Base-by-base conservation (phyloP, 2,329 filamentous ascomycete genomes). In the Colletotrichum simmondsii region DNA sequence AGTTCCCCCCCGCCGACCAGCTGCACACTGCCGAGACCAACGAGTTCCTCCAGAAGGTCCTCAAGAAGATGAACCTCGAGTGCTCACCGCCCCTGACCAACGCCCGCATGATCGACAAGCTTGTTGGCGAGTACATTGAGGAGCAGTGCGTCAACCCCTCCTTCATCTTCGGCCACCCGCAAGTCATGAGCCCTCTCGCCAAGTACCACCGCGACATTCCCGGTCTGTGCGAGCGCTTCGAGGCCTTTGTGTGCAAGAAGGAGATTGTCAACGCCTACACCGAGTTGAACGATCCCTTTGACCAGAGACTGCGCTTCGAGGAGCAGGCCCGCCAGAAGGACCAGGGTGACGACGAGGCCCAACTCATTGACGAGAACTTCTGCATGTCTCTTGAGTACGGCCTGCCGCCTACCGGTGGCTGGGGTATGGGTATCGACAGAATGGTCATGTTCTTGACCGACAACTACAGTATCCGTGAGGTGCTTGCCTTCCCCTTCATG, bases 241-340 rank as follows among this genome's bases (percentile, higher is more conserved):
- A 99, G 85, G 95, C 94, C 12, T 99, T 99, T 77, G 97, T 98
- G 58, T 95, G 93, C 88, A 97, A 95, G 89, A 97, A 97, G 71
- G 96, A 98, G 83, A 98, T 98, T 77, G 93, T 93, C 79, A 98
- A 99, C 81, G 95, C 95, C 32, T 97, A 98, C 86, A 98, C 96
- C 52, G 97, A 99, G 91, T 92, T 99, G 89, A 97, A 97, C 66
- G 73, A 98, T 79, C 95, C 96, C 69, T 96, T 97, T 79, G 95
- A 98, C 84, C 97, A 99, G 87, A 91, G 97, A 74, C 86, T 96
- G 75, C 92, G 95, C 35, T 96, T 96, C 83, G 74, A 75, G 56
- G 74, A 75, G 90, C 97, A 99, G 86, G 96, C 95, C 5, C 90
- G 91, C 78, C 95, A 98, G 87, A 98, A 98, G 90, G 95, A 92